Evolutionary conservation across 345 rosid species (phyloP).

Genomic region (Citrus australasica): DNA sequence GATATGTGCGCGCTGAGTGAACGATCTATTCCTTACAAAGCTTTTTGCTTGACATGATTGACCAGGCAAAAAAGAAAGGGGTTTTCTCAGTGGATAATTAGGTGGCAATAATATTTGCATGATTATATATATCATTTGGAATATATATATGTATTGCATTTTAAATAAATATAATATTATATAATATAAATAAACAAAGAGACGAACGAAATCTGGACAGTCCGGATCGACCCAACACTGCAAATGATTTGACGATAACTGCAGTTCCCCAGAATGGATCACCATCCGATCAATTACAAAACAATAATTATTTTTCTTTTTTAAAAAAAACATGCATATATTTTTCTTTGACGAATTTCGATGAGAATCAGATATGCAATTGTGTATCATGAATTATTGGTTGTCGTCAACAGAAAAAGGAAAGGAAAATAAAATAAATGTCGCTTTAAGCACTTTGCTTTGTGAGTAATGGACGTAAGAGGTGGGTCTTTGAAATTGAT

Average conservation of each 20-base stretch:
- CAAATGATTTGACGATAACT: conserved; percentile 37
- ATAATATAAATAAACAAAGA: neutral
- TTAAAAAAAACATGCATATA: too few relatives aligned
- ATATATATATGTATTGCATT: neutral
- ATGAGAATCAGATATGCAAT: conserved; percentile 19
- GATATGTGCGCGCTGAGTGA: conserved; percentile 34
- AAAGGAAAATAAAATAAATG: neutral
- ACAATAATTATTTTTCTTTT: neutral
- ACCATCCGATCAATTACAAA: conserved; percentile 23
- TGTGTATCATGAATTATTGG: conserved; percentile 23
- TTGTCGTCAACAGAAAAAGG: conserved; percentile 1
- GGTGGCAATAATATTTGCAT: conserved; percentile 61
- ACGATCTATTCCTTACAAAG: conserved; percentile 33
- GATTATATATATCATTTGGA: conserved; percentile 26
- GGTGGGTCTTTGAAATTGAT: conserved; percentile 33
- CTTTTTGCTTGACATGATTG: conserved; percentile 66
- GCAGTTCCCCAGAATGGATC: conserved; percentile 34
- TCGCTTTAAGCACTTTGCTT: conserved; percentile 17
- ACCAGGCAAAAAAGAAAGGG: conserved; percentile 25
- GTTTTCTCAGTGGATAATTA: conserved; percentile 56
- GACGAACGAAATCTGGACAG: conserved; percentile 20
- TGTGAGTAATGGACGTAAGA: conserved; percentile 22
- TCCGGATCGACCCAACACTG: conserved; percentile 42
- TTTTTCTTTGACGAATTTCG: conserved; percentile 23
- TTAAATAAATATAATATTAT: neutral